A percentile compares a stretch with the other conserved stretches of the same genome.
Evolutionary conservation across 495 filamentous ascomycete genomes (phyloP).

Genomic region (Hyaloscypha finlandica): DNA sequence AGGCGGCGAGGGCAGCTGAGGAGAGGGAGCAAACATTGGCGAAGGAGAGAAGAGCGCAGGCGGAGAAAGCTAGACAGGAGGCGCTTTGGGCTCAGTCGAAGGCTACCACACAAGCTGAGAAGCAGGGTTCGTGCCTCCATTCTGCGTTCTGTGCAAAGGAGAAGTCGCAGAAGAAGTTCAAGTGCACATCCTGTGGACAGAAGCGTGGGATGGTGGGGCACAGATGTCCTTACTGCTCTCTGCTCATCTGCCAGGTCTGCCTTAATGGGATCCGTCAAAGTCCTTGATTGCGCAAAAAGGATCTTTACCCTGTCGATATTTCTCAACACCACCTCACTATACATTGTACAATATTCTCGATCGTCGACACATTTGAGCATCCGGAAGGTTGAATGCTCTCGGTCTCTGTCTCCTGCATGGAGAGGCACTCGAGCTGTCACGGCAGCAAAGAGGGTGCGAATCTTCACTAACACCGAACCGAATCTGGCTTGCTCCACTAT

Average conservation of each 20-base stretch:
- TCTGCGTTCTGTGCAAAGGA: constrained; percentile 32
- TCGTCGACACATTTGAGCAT: no score
- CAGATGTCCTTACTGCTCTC: constrained; percentile 34
- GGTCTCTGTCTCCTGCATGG: no score
- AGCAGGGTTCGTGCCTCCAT: constrained; percentile 29
- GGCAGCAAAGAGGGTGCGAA: no score
- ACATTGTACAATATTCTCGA: no score
- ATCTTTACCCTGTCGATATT: no score
- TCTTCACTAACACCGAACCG: no score
- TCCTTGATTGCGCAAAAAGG: not conserved
- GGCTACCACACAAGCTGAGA: constrained; percentile 27
- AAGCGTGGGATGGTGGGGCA: constrained; percentile 34
- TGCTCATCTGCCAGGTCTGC: constrained; percentile 35
- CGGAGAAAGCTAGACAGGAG: constrained; percentile 18
- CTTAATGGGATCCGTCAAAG: not conserved
- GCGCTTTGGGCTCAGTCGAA: constrained; percentile 20
- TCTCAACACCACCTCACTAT: no score
- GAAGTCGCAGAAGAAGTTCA: constrained; percentile 32
- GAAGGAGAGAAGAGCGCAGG: not conserved
- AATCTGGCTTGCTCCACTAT: no score
- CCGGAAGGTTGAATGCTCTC: no score
- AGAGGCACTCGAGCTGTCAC: no score
- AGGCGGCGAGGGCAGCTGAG: not conserved
- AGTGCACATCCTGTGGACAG: constrained; percentile 30
- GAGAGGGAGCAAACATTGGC: not conserved